These are phyloP conservation scores for Leccinum imitatum DNA, from an alignment of 768 basidiomycete species.

Conservation along the genomic window DNA sequence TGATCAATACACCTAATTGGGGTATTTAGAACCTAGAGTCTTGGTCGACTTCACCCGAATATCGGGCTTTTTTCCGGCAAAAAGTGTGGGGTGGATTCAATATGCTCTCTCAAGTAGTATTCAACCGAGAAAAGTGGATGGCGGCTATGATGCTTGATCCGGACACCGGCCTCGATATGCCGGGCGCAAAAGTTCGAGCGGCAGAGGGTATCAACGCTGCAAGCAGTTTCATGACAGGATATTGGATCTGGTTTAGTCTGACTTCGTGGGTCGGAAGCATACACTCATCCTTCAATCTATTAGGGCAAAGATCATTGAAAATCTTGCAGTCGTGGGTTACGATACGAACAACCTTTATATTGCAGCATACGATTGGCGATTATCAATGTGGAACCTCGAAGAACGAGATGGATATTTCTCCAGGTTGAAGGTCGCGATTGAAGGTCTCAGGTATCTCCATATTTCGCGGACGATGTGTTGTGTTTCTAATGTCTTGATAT, in stretches of 20 bases:
- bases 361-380: constrained; percentile 89
- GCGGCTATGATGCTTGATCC: constrained; percentile 88
- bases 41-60: constrained; percentile 88
- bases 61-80: constrained; percentile 89
- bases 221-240: constrained; percentile 82
- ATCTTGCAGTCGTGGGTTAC: constrained; percentile 89
- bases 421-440: constrained; percentile 75
- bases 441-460: constrained; percentile 59
- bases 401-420: constrained; percentile 90
- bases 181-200: constrained; percentile 81
- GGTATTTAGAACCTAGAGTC: constrained; percentile 77
- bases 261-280: neutral
- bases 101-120: constrained; percentile 81
- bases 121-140: constrained; percentile 90
- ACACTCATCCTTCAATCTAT: neutral
- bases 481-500: neutral
- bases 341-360: constrained; percentile 87
- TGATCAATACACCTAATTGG: neutral
- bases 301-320: constrained; percentile 92
- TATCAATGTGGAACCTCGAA: constrained; percentile 89
- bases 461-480: neutral
- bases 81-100: constrained; percentile 77
- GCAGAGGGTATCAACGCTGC: constrained; percentile 93
- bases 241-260: constrained; percentile 83
- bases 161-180: constrained; percentile 86